A percentile compares a stretch with the other conserved stretches of the same genome.
phyloP scores from a whole-genome alignment of 345 rosid species.

The Gossypium longicalyx region DNA sequence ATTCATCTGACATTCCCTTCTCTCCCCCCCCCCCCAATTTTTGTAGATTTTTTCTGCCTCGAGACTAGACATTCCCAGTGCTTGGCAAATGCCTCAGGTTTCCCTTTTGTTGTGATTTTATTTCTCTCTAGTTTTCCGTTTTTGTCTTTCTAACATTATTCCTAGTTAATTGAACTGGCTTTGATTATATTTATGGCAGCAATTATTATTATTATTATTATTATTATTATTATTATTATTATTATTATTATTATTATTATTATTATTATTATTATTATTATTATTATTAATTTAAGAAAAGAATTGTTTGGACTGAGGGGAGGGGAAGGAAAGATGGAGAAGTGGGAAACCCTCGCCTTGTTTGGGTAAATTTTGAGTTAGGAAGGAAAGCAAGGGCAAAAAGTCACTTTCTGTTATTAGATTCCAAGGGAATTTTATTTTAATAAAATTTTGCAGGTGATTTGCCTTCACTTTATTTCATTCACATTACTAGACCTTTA shows the following conservation, averaged over 20 bases:
- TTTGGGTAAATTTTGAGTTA: background rate
- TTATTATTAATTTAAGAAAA: background rate
- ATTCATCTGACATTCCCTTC: background rate
- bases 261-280: background rate
- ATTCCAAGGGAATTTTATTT: background rate
- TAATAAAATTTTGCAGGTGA: background rate
- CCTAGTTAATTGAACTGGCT: background rate
- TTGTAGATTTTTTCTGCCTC: constrained; percentile 82
- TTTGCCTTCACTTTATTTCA: background rate
- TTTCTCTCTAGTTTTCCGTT: background rate
- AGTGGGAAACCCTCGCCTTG: background rate
- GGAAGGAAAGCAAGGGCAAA: background rate
- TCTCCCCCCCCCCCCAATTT: background rate
- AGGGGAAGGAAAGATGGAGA: background rate
- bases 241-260: background rate
- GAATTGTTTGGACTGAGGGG: background rate
- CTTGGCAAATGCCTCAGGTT: constrained; percentile 99
- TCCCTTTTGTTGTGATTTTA: background rate
- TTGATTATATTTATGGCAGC: background rate
- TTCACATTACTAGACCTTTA: background rate
- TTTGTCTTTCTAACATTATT: background rate
- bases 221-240: background rate
- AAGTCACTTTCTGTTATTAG: background rate
- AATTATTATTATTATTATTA: background rate
- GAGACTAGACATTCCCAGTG: constrained; percentile 74